Conservation (phyloP, 2,329 filamentous ascomycete genomes). For the Monascus ruber region DNA sequence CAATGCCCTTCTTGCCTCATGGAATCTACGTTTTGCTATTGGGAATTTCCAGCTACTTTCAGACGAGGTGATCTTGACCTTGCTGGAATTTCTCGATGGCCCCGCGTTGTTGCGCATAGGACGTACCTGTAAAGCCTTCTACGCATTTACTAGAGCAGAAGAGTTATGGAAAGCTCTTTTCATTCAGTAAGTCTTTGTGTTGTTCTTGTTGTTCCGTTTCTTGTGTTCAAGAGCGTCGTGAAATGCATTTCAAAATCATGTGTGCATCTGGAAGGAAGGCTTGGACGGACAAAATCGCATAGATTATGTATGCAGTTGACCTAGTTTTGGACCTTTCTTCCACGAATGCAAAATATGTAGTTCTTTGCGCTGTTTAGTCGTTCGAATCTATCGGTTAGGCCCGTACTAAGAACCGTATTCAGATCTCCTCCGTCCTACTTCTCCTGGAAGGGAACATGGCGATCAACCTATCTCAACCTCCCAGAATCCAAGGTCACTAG, state of each 20-base stretch:
- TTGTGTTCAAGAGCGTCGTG: background rate
- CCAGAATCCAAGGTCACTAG: slow-evolving; percentile 41
- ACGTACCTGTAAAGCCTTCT: slow-evolving; percentile 70
- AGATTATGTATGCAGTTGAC: too few relatives aligned
- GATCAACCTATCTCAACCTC: slow-evolving; percentile 60
- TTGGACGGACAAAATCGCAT: too few relatives aligned
- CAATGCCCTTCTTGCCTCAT: slow-evolving; percentile 59
- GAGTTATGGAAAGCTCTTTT: slow-evolving; percentile 85
- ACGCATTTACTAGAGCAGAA: slow-evolving; percentile 72
- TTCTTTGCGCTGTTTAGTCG: background rate
- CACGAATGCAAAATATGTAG: background rate
- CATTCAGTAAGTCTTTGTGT: slow-evolving; percentile 56
- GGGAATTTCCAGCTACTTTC: slow-evolving; percentile 59
- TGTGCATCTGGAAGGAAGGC: too few relatives aligned
- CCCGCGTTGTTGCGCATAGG: slow-evolving; percentile 54
- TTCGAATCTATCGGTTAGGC: background rate
- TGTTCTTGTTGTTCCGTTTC: background rate
- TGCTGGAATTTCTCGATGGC: slow-evolving; percentile 66
- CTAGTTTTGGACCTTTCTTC: slow-evolving; percentile 1
- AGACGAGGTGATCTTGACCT: slow-evolving; percentile 65
- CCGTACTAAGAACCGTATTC: slow-evolving; percentile 8
- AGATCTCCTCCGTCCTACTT: slow-evolving; percentile 32
- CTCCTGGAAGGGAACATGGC: slow-evolving; percentile 74
- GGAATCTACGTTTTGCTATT: slow-evolving; percentile 54
- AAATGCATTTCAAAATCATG: too few relatives aligned